These are phyloP conservation scores for Telopea speciosissima DNA, from an alignment of 177 flowering plant genomes.

Conservation along the genomic window DNA sequence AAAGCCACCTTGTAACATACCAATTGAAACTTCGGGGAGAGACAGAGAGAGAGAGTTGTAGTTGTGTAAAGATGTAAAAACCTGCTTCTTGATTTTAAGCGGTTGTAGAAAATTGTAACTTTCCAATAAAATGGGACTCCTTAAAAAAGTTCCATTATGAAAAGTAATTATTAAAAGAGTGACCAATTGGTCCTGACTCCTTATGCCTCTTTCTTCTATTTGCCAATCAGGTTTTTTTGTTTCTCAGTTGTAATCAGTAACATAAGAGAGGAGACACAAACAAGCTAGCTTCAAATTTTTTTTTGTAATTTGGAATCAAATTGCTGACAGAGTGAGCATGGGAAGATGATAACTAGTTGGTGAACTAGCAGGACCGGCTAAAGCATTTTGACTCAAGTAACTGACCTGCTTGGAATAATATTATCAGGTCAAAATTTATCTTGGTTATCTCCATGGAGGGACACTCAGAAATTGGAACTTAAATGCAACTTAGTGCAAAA, in stretches of 20 bases:
- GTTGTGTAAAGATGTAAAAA: slow-evolving; percentile 13
- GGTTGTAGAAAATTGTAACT: slow-evolving; percentile 23
- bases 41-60: slow-evolving; percentile 7
- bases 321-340: not conserved
- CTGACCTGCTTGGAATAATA: not conserved
- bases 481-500: not conserved
- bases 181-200: slow-evolving; percentile 10
- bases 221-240: not conserved
- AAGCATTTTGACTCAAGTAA: not conserved
- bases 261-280: not conserved
- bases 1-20: slow-evolving; percentile 18
- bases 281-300: not conserved
- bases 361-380: no score
- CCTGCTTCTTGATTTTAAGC: slow-evolving; percentile 10
- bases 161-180: slow-evolving; percentile 5
- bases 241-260: not conserved
- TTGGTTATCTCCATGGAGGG: not conserved
- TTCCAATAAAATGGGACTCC: slow-evolving; percentile 20
- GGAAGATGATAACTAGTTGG: no score
- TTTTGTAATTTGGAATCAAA: no score
- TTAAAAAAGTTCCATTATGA: slow-evolving; percentile 11
- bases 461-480: not conserved
- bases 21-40: slow-evolving; percentile 11
- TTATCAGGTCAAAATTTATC: no score
- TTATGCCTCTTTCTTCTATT: not conserved